phyloP scores from a whole-genome alignment of 1,284 basidiomycete species.

The Cryptococcus sp. region DNA sequence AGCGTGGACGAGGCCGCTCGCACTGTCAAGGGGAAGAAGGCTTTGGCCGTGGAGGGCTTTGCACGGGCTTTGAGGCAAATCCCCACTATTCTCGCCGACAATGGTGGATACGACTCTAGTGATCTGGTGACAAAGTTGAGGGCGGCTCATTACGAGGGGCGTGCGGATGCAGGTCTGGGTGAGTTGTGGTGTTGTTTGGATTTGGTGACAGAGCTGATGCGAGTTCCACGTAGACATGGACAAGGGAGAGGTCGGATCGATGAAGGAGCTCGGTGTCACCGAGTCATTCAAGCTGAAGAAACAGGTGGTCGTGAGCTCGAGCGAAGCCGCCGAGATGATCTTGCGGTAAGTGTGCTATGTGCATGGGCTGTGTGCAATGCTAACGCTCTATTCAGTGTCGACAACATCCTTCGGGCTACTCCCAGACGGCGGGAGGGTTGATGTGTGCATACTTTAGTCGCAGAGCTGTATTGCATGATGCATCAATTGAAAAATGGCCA shows the following conservation, averaged over 20 bases:
- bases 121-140: constrained; percentile 88
- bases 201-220: constrained; percentile 1
- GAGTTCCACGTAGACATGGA: constrained; percentile 71
- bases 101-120: constrained; percentile 95
- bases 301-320: constrained; percentile 91
- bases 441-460: constrained; percentile 12
- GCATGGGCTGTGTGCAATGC: constrained; percentile 6
- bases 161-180: constrained; percentile 82
- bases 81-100: constrained; percentile 95
- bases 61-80: constrained; percentile 86
- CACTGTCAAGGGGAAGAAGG: constrained; percentile 88
- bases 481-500: no score
- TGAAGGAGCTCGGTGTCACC: constrained; percentile 84
- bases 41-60: constrained; percentile 92
- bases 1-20: constrained; percentile 88
- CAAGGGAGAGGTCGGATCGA: constrained; percentile 78
- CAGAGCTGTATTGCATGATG: no score
- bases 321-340: constrained; percentile 98
- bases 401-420: constrained; percentile 61
- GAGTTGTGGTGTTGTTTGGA: constrained; percentile 36
- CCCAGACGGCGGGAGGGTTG: constrained; percentile 62
- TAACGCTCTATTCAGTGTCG: constrained; percentile 48
- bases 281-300: constrained; percentile 98
- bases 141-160: constrained; percentile 92
- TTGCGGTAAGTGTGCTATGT: constrained; percentile 63